phyloP scores from a whole-genome alignment of 108 stramenopile species.

The Cyclotella distinguenda region DNA sequence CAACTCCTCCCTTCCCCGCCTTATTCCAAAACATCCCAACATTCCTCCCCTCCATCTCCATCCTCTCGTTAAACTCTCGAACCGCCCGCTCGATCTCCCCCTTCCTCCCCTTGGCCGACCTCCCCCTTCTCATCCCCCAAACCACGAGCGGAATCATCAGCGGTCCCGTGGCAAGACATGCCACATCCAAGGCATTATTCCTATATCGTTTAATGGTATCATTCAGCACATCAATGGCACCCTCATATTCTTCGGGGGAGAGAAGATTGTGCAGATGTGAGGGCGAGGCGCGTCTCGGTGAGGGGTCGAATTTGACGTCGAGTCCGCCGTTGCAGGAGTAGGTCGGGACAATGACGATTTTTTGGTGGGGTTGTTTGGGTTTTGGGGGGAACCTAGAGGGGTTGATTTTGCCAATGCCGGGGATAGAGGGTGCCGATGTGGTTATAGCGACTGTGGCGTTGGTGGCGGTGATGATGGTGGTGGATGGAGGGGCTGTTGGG shows the following conservation, averaged over 20 bases:
- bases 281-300: slow-evolving; percentile 27
- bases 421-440: slow-evolving; percentile 21
- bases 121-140: slow-evolving; percentile 66
- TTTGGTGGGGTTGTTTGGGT: slow-evolving; percentile 15
- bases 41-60: slow-evolving; percentile 31
- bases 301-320: slow-evolving; percentile 44
- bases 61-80: slow-evolving; percentile 61
- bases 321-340: slow-evolving; percentile 48
- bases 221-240: slow-evolving; percentile 53
- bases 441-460: slow-evolving; percentile 20
- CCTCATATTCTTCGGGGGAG: slow-evolving; percentile 58
- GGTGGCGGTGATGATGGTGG: slow-evolving; percentile 19
- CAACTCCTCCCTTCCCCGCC: slow-evolving; percentile 11
- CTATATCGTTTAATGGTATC: slow-evolving; percentile 53
- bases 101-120: slow-evolving; percentile 53
- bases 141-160: slow-evolving; percentile 65
- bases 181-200: slow-evolving; percentile 47
- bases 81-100: slow-evolving; percentile 53
- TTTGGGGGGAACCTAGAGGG: background rate
- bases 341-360: slow-evolving; percentile 33
- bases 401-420: slow-evolving; percentile 42
- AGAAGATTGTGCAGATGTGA: slow-evolving; percentile 51
- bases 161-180: slow-evolving; percentile 57
- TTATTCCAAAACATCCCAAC: slow-evolving; percentile 44
- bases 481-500: background rate